Base-by-base conservation (phyloP, 2,329 filamentous ascomycete species). In the Cyphellophora attinorum region DNA sequence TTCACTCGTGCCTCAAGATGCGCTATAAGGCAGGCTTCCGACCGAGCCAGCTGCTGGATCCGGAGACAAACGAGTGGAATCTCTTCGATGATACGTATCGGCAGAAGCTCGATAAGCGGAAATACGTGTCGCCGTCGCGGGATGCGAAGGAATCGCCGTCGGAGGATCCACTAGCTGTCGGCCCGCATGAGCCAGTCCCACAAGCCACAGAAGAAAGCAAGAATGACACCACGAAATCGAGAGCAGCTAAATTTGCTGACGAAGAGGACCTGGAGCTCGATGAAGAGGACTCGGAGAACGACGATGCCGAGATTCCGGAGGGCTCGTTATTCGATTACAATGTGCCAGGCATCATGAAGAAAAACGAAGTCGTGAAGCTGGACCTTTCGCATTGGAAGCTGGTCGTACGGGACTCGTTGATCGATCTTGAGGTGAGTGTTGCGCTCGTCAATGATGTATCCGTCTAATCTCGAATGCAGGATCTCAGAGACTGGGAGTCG, bases 1-100 rank as follows among this genome's bases (percentile, higher is more conserved):
- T 80, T 41, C 75, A 78, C 47, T 60, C 58, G 3, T 68, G 64
- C 42, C 56, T 59, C 29, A 69, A 69, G 46, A 69, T 69, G 66
- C 61, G 62, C 14, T 69, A 69, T 51, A 69, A 69, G 45, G 63
- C 50, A 25, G 49, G 50, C 4, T 69, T 62, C 44, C 42, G 52
- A n/a, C 66, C 65, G 4, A 62, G 65, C 40, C 61, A 64, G 38
- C 50, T 69, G n/a, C 54, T 68, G 21, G 65, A 68, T 42, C 65
- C 65, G 2, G 62, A 67, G 49, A 60, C 52, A n/a, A 42, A 58
- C 35, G 48, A 50, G 17, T 69, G 64, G 64, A 53, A 64, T 29
- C 55, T 57, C 1, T 54, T 67, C 6, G 61, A 65, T 33, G 58
- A 58, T 13, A 56, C 62, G 25, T 46, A 65, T 19, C 40, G 52